Conservation (phyloP, 352 stramenopile species). For the Phytophthora pistaciae region DNA sequence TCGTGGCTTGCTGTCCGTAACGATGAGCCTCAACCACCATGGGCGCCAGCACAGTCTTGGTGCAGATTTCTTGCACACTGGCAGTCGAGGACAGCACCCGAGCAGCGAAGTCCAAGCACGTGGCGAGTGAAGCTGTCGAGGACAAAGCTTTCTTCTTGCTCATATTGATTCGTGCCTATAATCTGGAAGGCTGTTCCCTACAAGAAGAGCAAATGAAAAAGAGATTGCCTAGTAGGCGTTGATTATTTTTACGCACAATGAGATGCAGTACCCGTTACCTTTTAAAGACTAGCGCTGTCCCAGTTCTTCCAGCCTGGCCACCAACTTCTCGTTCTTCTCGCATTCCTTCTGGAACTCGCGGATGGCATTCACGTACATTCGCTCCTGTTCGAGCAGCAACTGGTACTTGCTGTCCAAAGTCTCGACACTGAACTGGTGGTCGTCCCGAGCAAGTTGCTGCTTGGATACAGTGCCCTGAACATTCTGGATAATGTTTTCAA, state of each 20-base stretch:
- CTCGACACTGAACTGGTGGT: constrained; percentile 58
- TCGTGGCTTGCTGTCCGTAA: constrained; percentile 48
- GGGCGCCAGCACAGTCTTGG: constrained; percentile 51
- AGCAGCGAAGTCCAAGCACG: constrained; percentile 59
- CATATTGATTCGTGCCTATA: constrained; percentile 10
- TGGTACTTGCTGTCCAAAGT: constrained; percentile 83
- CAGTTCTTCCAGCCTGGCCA: constrained; percentile 20
- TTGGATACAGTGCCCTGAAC: constrained; percentile 62
- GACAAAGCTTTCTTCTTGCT: constrained; percentile 43
- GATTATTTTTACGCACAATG: constrained; percentile 47
- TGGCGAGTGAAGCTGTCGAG: constrained; percentile 39
- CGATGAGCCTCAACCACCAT: constrained; percentile 72
- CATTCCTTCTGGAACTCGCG: constrained; percentile 91
- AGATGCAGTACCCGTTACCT: constrained; percentile 5
- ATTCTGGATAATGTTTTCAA: constrained; percentile 76
- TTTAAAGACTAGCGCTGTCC: constrained; percentile 6
- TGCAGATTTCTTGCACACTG: constrained; percentile 43
- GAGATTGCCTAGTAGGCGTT: neutral
- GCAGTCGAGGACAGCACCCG: constrained; percentile 35
- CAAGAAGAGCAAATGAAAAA: neutral
- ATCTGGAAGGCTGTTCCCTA: neutral
- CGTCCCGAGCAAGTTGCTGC: constrained; percentile 56
- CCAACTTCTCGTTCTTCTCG: constrained; percentile 86
- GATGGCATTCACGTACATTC: constrained; percentile 87
- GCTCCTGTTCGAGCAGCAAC: constrained; percentile 78